Percentiles rank a stretch among this genome's conserved stretches.
These are phyloP conservation scores for Aureobasidium sp. DNA, from an alignment of 2,329 filamentous ascomycete species.

Conservation along the genomic window DNA sequence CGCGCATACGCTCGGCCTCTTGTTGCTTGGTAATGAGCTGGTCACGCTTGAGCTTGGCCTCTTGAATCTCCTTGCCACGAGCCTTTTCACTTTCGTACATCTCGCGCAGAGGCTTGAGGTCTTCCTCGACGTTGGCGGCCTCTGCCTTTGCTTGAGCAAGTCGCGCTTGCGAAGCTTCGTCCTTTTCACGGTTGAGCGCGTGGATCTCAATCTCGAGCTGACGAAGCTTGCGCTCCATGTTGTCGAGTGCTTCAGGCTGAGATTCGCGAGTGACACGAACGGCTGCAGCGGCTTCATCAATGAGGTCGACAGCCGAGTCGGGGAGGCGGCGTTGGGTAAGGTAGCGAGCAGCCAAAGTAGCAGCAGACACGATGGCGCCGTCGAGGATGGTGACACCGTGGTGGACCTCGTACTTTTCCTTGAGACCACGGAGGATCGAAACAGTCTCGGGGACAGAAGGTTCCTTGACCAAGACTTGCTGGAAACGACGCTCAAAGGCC, in stretches of 20 bases:
- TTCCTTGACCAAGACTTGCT: constrained; percentile 96
- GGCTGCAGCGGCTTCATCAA: constrained; percentile 95
- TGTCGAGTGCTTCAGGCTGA: constrained; percentile 92
- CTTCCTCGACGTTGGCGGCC: constrained; percentile 89
- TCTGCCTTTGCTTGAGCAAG: constrained; percentile 79
- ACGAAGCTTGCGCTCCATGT: constrained; percentile 78
- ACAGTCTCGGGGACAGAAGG: constrained; percentile 82
- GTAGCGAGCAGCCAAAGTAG: constrained; percentile 88
- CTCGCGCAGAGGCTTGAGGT: constrained; percentile 81
- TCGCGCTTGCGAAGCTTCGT: constrained; percentile 81
- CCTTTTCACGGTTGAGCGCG: constrained; percentile 86
- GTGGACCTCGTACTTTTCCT: constrained; percentile 96
- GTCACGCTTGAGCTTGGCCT: constrained; percentile 92
- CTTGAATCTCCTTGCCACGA: constrained; percentile 84
- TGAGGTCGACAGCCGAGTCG: constrained; percentile 91
- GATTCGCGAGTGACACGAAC: constrained; percentile 93
- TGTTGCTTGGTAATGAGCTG: constrained; percentile 85
- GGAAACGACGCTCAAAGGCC: constrained; percentile 96
- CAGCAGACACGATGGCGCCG: constrained; percentile 81
- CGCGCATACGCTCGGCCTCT: constrained; percentile 80
- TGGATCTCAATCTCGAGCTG: constrained; percentile 98
- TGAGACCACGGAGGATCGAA: constrained; percentile 95
- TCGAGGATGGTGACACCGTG: constrained; percentile 97
- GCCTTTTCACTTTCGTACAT: constrained; percentile 94
- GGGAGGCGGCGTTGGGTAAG: constrained; percentile 85